These are phyloP conservation scores for Sphagnum contortum DNA, from an alignment of 225 moss, liverwort and hornwort species.

Conservation along the genomic window DNA sequence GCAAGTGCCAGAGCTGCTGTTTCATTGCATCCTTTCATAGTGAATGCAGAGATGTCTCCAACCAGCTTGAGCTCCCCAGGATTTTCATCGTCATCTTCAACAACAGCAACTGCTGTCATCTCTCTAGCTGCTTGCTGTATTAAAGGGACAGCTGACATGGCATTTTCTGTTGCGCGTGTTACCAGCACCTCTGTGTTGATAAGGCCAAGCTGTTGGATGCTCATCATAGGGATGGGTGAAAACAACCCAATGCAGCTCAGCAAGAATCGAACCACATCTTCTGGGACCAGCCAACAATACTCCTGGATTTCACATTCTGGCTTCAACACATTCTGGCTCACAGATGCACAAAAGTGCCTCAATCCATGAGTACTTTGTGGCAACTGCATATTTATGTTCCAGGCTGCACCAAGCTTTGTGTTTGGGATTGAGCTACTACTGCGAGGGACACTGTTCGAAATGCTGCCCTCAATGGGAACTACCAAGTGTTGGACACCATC, in stretches of 20 bases:
- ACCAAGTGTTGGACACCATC: conserved; percentile 57
- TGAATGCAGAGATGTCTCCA: conserved; percentile 51
- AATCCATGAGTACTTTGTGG: not conserved
- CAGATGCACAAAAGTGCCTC: not conserved
- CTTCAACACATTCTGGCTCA: too few relatives aligned
- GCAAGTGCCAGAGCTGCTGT: conserved; percentile 45
- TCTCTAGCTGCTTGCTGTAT: conserved; percentile 39
- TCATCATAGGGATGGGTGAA: conserved; percentile 66
- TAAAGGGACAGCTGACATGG: conserved; percentile 23
- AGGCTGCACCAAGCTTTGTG: not conserved
- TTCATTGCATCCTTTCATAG: conserved; percentile 44
- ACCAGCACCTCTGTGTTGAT: conserved; percentile 43
- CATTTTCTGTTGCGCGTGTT: conserved; percentile 25
- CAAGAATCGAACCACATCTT: conserved; percentile 57
- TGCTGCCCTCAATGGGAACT: conserved; percentile 29
- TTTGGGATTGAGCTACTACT: conserved; percentile 15
- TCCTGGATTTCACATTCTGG: conserved; percentile 15
- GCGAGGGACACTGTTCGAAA: conserved; percentile 20
- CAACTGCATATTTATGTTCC: conserved; percentile 5
- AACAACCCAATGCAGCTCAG: conserved; percentile 53
- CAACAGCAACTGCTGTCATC: conserved; percentile 65
- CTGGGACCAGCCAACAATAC: conserved; percentile 61
- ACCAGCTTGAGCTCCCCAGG: conserved; percentile 21
- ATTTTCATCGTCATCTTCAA: conserved; percentile 10
- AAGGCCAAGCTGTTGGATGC: conserved; percentile 45